Percentiles rank a stretch among this genome's conserved stretches.
These are phyloP conservation scores for Eutreptiella sp. DNA, from an alignment of 208 protist genomes.

Conservation along the genomic window DNA sequence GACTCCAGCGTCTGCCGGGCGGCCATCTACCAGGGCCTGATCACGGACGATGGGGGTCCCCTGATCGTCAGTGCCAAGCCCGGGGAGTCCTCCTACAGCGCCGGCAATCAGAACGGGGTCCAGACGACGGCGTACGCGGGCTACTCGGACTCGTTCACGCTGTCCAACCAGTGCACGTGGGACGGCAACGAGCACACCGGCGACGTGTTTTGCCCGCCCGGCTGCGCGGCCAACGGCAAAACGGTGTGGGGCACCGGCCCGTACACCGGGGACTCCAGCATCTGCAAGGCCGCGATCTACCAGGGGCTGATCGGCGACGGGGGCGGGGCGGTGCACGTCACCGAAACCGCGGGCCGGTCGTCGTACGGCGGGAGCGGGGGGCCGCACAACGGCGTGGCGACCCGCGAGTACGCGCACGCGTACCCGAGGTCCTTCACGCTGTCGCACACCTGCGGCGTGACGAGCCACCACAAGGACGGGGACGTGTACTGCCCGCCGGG, in stretches of 20 bases:
- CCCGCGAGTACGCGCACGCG: too few species aligned
- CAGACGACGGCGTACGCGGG: not conserved
- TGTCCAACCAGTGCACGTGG: too few species aligned
- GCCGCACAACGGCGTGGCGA: too few species aligned
- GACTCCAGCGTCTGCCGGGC: not conserved
- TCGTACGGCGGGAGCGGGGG: not conserved
- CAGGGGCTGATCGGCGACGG: not conserved
- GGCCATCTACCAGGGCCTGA: not conserved
- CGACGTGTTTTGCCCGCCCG: too few species aligned
- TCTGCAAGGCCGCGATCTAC: not conserved
- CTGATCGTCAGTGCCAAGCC: not conserved
- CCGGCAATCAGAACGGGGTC: not conserved
- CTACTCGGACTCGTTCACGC: too few species aligned
- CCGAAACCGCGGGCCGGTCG: not conserved
- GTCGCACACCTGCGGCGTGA: too few species aligned
- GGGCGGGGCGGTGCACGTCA: not conserved
- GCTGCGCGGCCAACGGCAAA: too few species aligned
- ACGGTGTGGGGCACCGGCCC: not conserved
- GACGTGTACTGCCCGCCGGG: too few species aligned
- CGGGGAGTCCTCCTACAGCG: not conserved
- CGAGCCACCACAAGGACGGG: too few species aligned
- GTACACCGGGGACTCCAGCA: not conserved
- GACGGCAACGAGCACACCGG: too few species aligned
- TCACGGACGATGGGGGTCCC: not conserved
- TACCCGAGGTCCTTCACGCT: too few species aligned